Base-by-base conservation (phyloP, 163 green algal species). In the Scenedesmus sp. region DNA sequence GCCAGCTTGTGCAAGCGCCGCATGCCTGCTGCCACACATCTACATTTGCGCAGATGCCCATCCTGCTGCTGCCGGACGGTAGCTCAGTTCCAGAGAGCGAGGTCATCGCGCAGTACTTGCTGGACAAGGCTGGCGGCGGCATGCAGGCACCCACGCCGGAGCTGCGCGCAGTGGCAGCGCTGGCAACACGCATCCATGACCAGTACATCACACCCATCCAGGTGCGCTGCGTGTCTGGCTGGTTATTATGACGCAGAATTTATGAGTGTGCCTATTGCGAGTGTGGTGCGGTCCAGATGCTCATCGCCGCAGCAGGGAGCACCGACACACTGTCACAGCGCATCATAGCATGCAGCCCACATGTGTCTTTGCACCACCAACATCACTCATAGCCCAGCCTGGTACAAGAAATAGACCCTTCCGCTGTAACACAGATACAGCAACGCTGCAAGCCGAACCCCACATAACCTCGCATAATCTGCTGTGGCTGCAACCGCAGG, bases 161-260 rank as follows among this genome's bases (percentile, higher is more conserved):
- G 88, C 56, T 90, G 59, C 89, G 93, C 0, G 96, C 95, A 5
- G 52, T 91, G 0, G 93, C 93, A 10, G 84, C 81, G 1, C 94
- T 97, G 66, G 94, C 89, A 2, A 88, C 88, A 0, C 95, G 96
- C 82, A 90, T 98, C 15, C 94, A 96, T 67, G 96, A 98, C 89
- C 82, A 96, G 6, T 98, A 98, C 94, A 96, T 98, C 55, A 91
- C 82, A 12, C 91, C 94, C 12, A 93, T 97, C 12, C 95, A 97
- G 89, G 95, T 92, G 46, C 13, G 54, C 16, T 10, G 9, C 12
- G 13, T n/a, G 3, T 23, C 2, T 20, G 9, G 10, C 4, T 55
- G 23, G 4, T n/a, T 10, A 56, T 54, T 46, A 20, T 15, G 20
- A 0, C 9, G 64, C 9, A 73, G 9, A 20, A 9, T 77, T 7